phyloP scores from a whole-genome alignment of 352 stramenopile species.

The Aphanomyces euteiches region DNA sequence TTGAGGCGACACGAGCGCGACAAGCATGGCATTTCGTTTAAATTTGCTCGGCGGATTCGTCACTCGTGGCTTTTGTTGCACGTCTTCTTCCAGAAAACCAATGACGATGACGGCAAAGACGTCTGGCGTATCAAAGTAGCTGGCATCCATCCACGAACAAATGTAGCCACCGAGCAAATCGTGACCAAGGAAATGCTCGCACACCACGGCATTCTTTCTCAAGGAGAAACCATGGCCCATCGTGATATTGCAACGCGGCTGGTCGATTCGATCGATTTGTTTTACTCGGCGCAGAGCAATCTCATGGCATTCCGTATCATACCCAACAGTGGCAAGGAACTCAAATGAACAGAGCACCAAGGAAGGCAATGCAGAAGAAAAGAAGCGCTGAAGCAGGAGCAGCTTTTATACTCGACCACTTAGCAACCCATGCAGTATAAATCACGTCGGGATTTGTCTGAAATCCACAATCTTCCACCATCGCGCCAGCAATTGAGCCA shows the following conservation, averaged over 20 bases:
- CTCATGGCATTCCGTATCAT: slow-evolving; percentile 20
- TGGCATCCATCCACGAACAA: background rate
- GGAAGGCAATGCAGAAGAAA: too few relatives aligned
- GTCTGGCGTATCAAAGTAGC: background rate
- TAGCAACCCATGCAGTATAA: too few relatives aligned
- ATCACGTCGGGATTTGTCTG: too few relatives aligned
- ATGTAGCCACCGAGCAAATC: background rate
- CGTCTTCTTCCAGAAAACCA: background rate
- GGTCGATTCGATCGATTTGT: slow-evolving; percentile 14
- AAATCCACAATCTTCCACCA: too few relatives aligned
- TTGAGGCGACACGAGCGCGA: background rate
- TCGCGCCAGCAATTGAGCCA: too few relatives aligned
- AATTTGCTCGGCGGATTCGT: slow-evolving; percentile 19
- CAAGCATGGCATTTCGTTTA: slow-evolving; percentile 6
- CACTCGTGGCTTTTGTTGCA: slow-evolving; percentile 3
- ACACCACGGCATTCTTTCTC: background rate
- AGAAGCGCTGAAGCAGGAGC: too few relatives aligned
- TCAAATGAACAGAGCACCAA: too few relatives aligned
- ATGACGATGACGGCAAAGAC: background rate
- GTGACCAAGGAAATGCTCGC: background rate
- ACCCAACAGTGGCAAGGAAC: background rate
- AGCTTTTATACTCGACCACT: too few relatives aligned
- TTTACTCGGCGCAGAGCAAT: slow-evolving; percentile 26
- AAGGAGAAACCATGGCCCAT: background rate
- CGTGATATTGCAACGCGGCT: background rate